phyloP scores from a whole-genome alignment of 2,329 filamentous ascomycete genomes.

The Colletotrichum cordylinicola region DNA sequence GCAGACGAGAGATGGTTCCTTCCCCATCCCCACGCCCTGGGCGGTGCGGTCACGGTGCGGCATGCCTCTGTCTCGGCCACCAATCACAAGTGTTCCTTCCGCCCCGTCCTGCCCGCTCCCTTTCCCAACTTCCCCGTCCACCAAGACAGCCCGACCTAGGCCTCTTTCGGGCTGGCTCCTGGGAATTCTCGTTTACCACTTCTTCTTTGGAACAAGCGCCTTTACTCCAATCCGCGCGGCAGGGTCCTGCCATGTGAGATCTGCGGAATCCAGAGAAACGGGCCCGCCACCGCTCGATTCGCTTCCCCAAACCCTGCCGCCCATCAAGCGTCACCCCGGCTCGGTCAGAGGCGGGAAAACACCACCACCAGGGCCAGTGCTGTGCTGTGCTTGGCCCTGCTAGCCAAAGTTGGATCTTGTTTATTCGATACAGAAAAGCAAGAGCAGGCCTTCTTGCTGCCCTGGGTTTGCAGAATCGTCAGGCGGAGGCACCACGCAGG shows the following conservation, averaged over 20 bases:
- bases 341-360: not conserved
- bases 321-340: not conserved
- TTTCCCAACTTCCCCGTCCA: not conserved
- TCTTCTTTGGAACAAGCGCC: conserved; percentile 17
- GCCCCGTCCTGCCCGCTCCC: conserved; percentile 3
- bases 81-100: not conserved
- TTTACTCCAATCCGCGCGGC: not conserved
- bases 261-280: conserved; percentile 23
- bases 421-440: conserved; percentile 12
- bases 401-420: not conserved
- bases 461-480: not conserved
- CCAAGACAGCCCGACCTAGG: conserved; percentile 1
- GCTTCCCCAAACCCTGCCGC: conserved; percentile 4
- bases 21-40: not conserved
- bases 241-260: conserved; percentile 20
- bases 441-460: conserved; percentile 2
- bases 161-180: not conserved
- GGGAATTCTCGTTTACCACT: conserved; percentile 22
- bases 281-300: conserved; percentile 6
- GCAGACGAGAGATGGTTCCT: not conserved
- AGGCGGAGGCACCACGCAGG: not conserved
- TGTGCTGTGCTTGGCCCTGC: not conserved
- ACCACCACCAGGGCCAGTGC: not conserved
- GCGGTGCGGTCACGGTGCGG: not conserved
- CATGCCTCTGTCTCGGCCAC: not conserved